These are phyloP conservation scores for Hemileia vastatrix DNA, from an alignment of 1,284 basidiomycete genomes.

Conservation along the genomic window DNA sequence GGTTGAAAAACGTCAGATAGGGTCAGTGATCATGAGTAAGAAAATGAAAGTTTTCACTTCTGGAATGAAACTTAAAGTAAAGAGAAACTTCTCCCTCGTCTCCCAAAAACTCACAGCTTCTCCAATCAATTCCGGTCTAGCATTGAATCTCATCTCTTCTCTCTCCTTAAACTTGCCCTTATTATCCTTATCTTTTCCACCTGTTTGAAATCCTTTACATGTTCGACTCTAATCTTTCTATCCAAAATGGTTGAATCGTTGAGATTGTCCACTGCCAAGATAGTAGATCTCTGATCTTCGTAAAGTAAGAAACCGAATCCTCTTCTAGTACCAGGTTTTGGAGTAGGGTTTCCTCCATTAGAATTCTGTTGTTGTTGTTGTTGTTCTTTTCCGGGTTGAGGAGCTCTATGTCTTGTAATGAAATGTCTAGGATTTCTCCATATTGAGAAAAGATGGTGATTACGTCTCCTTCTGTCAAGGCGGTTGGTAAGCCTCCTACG, in stretches of 20 bases:
- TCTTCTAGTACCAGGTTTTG: constrained; percentile 25
- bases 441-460: constrained; percentile 44
- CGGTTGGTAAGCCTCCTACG: too few relatives aligned
- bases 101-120: too few relatives aligned
- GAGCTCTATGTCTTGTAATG: constrained; percentile 25
- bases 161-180: constrained; percentile 32
- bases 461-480: constrained; percentile 43
- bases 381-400: too few relatives aligned
- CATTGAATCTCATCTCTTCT: too few relatives aligned
- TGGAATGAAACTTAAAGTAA: too few relatives aligned
- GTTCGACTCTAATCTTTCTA: too few relatives aligned
- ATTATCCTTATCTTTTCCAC: constrained; percentile 27
- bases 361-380: neutral
- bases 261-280: constrained; percentile 42
- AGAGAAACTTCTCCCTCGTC: too few relatives aligned
- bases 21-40: too few relatives aligned
- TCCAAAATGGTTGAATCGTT: constrained; percentile 40
- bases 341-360: constrained; percentile 7
- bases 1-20: neutral
- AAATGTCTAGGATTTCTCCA: constrained; percentile 41
- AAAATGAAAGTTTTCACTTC: too few relatives aligned
- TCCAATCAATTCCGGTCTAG: too few relatives aligned
- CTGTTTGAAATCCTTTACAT: constrained; percentile 37
- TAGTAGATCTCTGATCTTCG: constrained; percentile 40
- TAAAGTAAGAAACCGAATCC: constrained; percentile 44